Percentiles rank a stretch among this genome's conserved stretches.
Evolutionary conservation across 495 filamentous ascomycete genomes (phyloP).

Genomic region (Daldinia decipiens): DNA sequence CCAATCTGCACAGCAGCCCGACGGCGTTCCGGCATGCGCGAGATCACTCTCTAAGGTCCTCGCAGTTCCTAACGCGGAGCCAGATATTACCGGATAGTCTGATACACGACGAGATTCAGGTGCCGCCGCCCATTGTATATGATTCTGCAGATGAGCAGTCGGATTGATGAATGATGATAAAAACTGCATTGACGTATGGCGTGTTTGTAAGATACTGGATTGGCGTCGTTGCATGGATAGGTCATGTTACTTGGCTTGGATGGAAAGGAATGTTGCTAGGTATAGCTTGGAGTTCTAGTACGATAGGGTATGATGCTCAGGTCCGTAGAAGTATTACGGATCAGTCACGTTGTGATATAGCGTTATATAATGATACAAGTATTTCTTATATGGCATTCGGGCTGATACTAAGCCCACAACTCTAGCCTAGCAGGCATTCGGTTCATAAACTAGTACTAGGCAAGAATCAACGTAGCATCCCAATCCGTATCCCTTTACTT

Average conservation of each 20-base stretch:
- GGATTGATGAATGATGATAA: conserved; percentile 19
- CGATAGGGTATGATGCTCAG: neutral
- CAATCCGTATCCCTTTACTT: too few species aligned
- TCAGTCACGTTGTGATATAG: neutral
- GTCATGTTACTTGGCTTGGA: neutral
- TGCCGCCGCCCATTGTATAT: conserved; percentile 54
- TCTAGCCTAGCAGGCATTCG: neutral
- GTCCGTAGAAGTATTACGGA: neutral
- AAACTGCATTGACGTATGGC: neutral
- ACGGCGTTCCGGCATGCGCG: conserved; percentile 26
- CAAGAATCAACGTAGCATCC: too few species aligned
- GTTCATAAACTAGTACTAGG: neutral
- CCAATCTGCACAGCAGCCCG: conserved; percentile 31
- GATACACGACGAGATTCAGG: conserved; percentile 58
- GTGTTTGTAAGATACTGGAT: conserved; percentile 1
- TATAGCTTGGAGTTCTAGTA: neutral
- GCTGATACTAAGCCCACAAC: neutral
- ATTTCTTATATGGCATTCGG: neutral
- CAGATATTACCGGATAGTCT: conserved; percentile 66
- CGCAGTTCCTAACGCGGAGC: conserved; percentile 57
- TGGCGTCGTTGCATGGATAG: neutral
- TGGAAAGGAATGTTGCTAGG: neutral
- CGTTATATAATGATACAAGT: neutral
- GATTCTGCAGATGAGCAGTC: conserved; percentile 60
- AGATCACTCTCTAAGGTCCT: conserved; percentile 49